A percentile compares a stretch with the other conserved stretches of the same genome.
Conservation (phyloP, 148 eudicot genomes). For the Camellia japonica region DNA sequence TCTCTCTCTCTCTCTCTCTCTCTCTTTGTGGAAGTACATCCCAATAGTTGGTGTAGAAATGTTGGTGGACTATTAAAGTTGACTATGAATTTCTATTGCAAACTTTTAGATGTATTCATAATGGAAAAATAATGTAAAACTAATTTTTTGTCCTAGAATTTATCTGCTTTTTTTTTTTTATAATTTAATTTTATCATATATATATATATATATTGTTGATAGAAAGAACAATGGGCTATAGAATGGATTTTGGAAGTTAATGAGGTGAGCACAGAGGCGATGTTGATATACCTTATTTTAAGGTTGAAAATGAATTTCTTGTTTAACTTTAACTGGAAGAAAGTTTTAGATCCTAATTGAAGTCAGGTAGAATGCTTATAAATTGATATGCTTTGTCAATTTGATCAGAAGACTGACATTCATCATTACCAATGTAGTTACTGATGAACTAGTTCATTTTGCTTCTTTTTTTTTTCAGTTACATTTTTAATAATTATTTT, state of each 20-base stretch:
- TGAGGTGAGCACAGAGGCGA: background rate
- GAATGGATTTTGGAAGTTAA: background rate
- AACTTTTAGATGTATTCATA: background rate
- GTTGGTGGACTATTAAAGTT: background rate
- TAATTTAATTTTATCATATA: too few species aligned
- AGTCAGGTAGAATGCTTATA: background rate
- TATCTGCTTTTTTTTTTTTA: background rate
- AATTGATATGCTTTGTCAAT: background rate
- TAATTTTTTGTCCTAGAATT: background rate
- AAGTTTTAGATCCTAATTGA: background rate
- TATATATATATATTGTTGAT: too few species aligned
- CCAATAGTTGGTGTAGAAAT: background rate
- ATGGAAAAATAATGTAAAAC: background rate
- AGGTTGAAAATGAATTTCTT: background rate
- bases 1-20: background rate
- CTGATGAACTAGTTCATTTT: background rate
- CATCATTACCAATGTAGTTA: background rate
- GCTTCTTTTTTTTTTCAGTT: background rate
- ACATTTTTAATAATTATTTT: background rate
- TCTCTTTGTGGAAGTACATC: background rate
- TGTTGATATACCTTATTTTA: background rate
- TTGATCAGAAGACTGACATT: background rate
- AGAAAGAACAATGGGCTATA: background rate
- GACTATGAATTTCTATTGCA: background rate
- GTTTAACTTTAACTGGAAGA: background rate